Evolutionary conservation across 768 basidiomycete genomes (phyloP), one percentile per base, ranked within the genome.

Genomic region (Lactifluus pinguis): DNA sequence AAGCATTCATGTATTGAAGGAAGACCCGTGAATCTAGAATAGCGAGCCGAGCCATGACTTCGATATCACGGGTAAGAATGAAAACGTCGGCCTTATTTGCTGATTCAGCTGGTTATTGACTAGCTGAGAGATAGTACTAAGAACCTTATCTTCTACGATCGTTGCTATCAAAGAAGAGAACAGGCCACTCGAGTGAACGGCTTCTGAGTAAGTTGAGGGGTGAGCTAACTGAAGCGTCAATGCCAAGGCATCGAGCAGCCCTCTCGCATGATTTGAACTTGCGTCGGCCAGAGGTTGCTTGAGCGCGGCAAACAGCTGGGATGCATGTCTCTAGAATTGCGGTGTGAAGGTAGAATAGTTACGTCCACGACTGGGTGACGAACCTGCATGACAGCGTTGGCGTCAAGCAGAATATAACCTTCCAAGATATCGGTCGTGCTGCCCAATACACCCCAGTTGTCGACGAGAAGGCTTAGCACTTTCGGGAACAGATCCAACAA

Each of bases 341-440:
- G 2, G 44, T 4, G 39, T 55, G n/a, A 48, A 38, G 42, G 51
- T 41, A 44, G n/a, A 25, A n/a, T 21, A 6, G 29, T 2, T 8
- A 44, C 8, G 4, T n/a, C 7, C 49, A 45, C 15, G 38, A 15
- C 36, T n/a, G 9, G 32, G 13, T 21, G 36, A 68, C 75, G 59
- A 63, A 89, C 92, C 76, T 85, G 80, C 50, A 92, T 70, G 60
- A 94, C 76, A 10, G 73, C 67, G 17, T 72, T 61, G 0, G 82
- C 82, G 71, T 90, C 87, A 17, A 90, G 76, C n/a, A 95, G 70
- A 60, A 90, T 74, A 69, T 93, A 95, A 6, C 87, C 85, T 69
- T 92, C 88, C 25, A 91, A 66, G 57, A 94, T 82, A 59, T 73
- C 75, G 17, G 81, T 81, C 30, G 85, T 78, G 55, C 78, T 84